Conservation (phyloP, 306 rosid genomes). For the Adenanthera pavonina region DNA sequence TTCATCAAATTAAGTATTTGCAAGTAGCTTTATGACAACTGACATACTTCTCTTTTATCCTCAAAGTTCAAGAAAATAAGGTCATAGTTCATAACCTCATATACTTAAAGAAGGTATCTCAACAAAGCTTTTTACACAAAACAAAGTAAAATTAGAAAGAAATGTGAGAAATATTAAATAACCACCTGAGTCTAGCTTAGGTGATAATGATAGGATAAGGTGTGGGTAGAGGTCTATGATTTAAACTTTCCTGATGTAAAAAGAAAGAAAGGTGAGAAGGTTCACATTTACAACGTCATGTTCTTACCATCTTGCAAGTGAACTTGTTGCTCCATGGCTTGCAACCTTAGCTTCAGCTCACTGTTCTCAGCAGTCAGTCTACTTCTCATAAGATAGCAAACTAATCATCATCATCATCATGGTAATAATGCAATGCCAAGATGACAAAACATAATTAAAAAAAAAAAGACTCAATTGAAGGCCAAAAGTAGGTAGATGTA, state of each 20-base stretch:
- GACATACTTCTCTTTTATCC: background rate
- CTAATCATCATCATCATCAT: background rate
- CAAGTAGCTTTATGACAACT: background rate
- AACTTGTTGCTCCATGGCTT: conserved; percentile 97
- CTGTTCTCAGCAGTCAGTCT: conserved; percentile 90
- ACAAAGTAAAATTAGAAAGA: background rate
- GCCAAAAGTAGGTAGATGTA: background rate
- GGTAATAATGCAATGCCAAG: background rate
- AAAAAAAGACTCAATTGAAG: background rate
- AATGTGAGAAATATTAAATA: no score
- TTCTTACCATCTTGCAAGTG: conserved; percentile 92
- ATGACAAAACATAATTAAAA: background rate
- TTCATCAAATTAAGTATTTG: background rate
- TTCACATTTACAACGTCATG: background rate
- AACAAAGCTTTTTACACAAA: background rate
- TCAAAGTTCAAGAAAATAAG: no score
- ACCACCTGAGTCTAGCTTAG: no score
- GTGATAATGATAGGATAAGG: no score
- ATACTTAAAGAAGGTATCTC: background rate
- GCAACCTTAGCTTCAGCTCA: no score
- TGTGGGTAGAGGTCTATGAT: no score
- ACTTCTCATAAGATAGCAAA: conserved; percentile 40
- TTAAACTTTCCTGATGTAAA: no score
- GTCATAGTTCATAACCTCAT: no score
- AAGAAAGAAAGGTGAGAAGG: no score